Percentiles rank a stretch among this genome's conserved stretches.
phyloP scores from a whole-genome alignment of 345 rosid species.

The Syzygium aqueum region DNA sequence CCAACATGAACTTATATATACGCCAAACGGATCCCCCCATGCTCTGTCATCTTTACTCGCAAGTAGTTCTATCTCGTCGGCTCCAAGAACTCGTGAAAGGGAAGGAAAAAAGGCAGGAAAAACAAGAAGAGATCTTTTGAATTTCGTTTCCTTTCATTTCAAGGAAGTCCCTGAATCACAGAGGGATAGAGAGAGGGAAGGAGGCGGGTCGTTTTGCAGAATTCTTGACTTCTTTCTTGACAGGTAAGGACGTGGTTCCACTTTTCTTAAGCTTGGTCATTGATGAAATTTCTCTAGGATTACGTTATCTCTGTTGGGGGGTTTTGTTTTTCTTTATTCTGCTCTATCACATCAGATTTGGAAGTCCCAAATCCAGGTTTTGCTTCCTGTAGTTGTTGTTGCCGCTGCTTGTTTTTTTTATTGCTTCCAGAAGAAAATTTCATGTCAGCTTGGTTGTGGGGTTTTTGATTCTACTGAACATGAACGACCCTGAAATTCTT shows the following conservation, averaged over 20 bases:
- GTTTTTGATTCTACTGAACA: background rate
- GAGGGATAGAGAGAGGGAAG: background rate
- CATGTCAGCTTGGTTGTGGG: background rate
- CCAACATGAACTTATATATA: background rate
- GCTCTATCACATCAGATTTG: background rate
- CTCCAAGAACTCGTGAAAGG: background rate
- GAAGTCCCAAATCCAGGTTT: background rate
- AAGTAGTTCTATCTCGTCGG: background rate
- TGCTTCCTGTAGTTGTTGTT: background rate
- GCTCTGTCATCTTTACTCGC: background rate
- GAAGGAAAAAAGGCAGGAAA: background rate
- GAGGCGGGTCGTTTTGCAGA: background rate
- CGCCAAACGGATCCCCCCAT: background rate
- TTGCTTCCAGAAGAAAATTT: background rate
- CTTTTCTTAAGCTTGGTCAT: background rate
- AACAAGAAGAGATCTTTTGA: background rate
- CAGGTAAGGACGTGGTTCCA: background rate
- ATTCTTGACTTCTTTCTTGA: background rate
- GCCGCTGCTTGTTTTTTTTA: background rate
- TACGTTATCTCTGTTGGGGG: background rate
- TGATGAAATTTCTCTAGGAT: background rate
- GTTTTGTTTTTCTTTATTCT: background rate
- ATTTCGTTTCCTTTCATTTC: background rate
- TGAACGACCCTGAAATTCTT: background rate
- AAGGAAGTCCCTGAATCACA: background rate